A percentile compares a stretch with the other conserved stretches of the same genome.
Conservation (phyloP, 1,284 basidiomycete species). For the Cystobasidium slooffiae region DNA sequence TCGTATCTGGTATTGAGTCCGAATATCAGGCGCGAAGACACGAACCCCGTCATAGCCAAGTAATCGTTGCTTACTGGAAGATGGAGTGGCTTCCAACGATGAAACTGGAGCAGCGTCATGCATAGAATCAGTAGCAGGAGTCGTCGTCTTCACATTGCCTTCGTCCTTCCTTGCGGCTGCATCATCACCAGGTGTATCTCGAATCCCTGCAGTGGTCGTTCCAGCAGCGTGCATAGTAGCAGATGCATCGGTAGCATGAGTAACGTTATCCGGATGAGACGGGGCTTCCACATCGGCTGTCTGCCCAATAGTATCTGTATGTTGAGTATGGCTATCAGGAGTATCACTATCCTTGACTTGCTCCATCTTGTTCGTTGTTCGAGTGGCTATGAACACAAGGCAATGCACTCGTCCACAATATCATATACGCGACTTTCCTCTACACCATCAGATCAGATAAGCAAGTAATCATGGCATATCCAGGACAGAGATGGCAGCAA, state of each 20-base stretch:
- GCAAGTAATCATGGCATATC: slow-evolving; percentile 40
- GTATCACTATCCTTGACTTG: too few species aligned
- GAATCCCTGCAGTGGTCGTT: too few species aligned
- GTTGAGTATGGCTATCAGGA: too few species aligned
- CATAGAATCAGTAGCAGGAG: too few species aligned
- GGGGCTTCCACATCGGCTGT: neutral
- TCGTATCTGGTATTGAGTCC: neutral
- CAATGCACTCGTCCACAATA: neutral
- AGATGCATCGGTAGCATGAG: too few species aligned
- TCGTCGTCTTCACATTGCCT: too few species aligned
- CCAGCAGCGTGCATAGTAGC: too few species aligned
- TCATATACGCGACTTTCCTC: neutral
- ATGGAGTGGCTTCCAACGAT: too few species aligned
- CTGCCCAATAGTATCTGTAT: neutral
- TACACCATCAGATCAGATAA: neutral
- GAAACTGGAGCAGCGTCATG: too few species aligned
- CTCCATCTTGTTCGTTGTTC: neutral
- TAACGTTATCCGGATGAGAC: too few species aligned
- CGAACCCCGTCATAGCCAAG: slow-evolving; percentile 7
- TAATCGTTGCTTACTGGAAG: neutral
- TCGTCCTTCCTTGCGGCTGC: too few species aligned
- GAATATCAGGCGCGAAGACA: neutral
- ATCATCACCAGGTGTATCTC: too few species aligned
- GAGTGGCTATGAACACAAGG: neutral
- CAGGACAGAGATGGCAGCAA: slow-evolving; percentile 44